A percentile compares a stretch with the other conserved stretches of the same genome.
phyloP scores from a whole-genome alignment of 1,139 yeast genomes.

The Meyerozyma carpophila region DNA sequence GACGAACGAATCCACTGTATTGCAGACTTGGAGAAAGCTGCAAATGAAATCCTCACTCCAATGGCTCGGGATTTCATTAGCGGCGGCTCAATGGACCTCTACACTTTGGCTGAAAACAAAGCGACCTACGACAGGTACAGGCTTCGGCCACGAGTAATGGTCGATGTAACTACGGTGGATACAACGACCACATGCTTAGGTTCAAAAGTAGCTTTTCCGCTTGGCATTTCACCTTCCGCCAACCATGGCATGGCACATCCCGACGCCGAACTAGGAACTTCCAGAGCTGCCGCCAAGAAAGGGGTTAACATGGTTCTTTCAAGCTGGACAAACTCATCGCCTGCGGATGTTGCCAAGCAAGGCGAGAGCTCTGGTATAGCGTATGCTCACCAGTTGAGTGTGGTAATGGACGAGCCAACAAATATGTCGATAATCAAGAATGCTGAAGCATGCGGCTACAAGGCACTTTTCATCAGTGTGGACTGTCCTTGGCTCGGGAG shows the following conservation, averaged over 20 bases:
- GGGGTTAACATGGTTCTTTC: constrained; percentile 2
- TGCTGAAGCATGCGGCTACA: constrained; percentile 12
- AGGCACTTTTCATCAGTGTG: constrained; percentile 14
- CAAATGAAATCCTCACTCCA: neutral
- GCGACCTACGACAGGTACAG: neutral
- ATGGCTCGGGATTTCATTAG: neutral
- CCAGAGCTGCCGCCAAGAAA: constrained; percentile 4
- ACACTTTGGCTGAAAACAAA: neutral
- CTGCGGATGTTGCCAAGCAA: neutral
- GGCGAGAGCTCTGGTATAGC: neutral
- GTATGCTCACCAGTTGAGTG: constrained; percentile 1
- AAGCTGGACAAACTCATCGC: neutral
- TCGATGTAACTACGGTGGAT: neutral
- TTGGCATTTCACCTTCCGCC: neutral
- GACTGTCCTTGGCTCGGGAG: constrained; percentile 14
- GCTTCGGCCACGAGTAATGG: neutral
- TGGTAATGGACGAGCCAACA: neutral
- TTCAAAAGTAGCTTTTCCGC: neutral
- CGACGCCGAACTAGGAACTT: constrained; percentile 5
- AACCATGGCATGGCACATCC: constrained; percentile 5
- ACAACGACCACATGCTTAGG: neutral
- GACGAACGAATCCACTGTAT: neutral
- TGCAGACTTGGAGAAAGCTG: constrained; percentile 1
- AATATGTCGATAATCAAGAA: constrained; percentile 8
- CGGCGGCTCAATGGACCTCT: neutral